Percentiles rank a stretch among this genome's conserved stretches.
phyloP scores from a whole-genome alignment of 805 yeast species.

The Yamadazyma sp. region DNA sequence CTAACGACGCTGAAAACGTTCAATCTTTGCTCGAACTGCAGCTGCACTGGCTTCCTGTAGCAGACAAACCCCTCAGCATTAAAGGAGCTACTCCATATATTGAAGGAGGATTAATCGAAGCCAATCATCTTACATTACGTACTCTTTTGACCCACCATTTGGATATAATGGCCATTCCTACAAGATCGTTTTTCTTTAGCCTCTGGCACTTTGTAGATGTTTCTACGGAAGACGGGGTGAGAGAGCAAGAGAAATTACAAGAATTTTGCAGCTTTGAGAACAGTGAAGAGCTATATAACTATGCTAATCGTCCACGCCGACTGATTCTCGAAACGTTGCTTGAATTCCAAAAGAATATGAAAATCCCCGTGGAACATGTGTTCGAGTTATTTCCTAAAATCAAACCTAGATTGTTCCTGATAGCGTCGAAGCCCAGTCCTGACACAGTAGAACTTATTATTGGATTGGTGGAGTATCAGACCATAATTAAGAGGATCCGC shows the following conservation, averaged over 20 bases:
- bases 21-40: constrained; percentile 64
- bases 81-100: constrained; percentile 34
- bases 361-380: constrained; percentile 71
- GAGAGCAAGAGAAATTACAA: constrained; percentile 71
- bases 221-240: constrained; percentile 54
- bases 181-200: constrained; percentile 73
- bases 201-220: constrained; percentile 63
- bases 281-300: constrained; percentile 80
- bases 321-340: constrained; percentile 79
- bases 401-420: constrained; percentile 80
- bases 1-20: constrained; percentile 65
- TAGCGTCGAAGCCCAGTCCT: constrained; percentile 60
- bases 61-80: constrained; percentile 56
- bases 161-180: constrained; percentile 80
- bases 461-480: constrained; percentile 84
- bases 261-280: constrained; percentile 76
- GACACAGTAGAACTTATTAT: constrained; percentile 62
- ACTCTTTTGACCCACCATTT: constrained; percentile 73
- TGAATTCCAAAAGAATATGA: constrained; percentile 72
- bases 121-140: constrained; percentile 58
- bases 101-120: constrained; percentile 62
- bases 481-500: constrained; percentile 73
- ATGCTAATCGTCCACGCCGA: constrained; percentile 90
- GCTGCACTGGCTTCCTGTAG: constrained; percentile 64
- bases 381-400: constrained; percentile 77